Percentiles rank a stretch among this genome's conserved stretches.
phyloP scores from a whole-genome alignment of 495 filamentous ascomycete genomes.

The Penicillium psychrofluorescens region DNA sequence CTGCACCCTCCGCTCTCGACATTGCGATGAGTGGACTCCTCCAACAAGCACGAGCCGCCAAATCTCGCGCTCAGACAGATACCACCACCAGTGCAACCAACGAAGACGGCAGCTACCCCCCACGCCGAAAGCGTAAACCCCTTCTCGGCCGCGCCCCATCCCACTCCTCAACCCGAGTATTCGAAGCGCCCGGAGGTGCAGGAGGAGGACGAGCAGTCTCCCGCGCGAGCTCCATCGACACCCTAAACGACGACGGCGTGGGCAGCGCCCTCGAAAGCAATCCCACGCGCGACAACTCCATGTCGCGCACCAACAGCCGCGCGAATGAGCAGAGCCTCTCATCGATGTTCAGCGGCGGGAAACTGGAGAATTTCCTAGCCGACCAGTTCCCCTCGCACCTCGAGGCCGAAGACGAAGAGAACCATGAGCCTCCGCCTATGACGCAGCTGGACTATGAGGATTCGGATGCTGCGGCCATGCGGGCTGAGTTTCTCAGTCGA shows the following conservation, averaged over 20 bases:
- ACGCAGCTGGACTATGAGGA: slow-evolving; percentile 51
- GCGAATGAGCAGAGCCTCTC: slow-evolving; percentile 20
- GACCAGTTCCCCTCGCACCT: slow-evolving; percentile 8
- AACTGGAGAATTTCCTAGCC: slow-evolving; percentile 22
- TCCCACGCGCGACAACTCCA: slow-evolving; percentile 21
- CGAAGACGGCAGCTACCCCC: slow-evolving; percentile 10
- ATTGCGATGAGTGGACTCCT: slow-evolving; percentile 32
- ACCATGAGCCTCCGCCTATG: slow-evolving; percentile 31
- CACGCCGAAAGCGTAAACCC: slow-evolving; percentile 27
- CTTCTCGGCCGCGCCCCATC: slow-evolving; percentile 45
- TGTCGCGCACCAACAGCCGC: slow-evolving; percentile 16
- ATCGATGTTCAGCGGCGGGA: slow-evolving; percentile 25
- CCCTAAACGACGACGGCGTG: slow-evolving; percentile 47
- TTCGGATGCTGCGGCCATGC: slow-evolving; percentile 41
- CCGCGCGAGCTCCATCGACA: slow-evolving; percentile 48
- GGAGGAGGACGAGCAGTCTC: slow-evolving; percentile 19
- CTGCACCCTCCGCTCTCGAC: slow-evolving; percentile 25
- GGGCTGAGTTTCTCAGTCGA: slow-evolving; percentile 36
- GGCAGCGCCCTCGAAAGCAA: slow-evolving; percentile 38
- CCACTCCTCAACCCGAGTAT: slow-evolving; percentile 23
- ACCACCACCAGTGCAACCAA: slow-evolving; percentile 6
- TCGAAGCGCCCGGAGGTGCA: slow-evolving; percentile 6
- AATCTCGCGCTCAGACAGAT: slow-evolving; percentile 18
- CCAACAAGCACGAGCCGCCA: slow-evolving; percentile 34
- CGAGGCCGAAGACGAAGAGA: slow-evolving; percentile 28